Evolutionary conservation across 106 monocot species (phyloP), one percentile per base, ranked within the genome.

Genomic region (Ottelia alismoides): DNA sequence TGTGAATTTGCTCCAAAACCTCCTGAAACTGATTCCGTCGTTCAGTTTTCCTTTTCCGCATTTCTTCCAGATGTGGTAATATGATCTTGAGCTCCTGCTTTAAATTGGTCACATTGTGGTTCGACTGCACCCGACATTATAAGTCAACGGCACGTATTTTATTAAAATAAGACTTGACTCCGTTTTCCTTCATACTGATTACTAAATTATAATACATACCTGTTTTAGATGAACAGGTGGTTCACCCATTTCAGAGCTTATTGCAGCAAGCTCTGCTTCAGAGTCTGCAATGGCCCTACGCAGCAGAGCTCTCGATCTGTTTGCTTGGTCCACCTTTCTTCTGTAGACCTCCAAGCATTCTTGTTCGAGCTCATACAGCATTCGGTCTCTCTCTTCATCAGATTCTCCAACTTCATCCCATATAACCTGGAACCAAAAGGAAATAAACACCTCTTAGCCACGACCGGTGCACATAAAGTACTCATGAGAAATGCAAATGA

Each of bases 321-420:
- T 84, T 3, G 75, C 75, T 24, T 63, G 55, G 56, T 84, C 79
- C n/a, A 84, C 72, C 53, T 72, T 84, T 47, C 72, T 65, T 31
- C 69, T 63, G 30, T 79, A 79, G 16, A 76, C 84, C 20, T 84
- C 78, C 28, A 84, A 52, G 57, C 92, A 92, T 31, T 92, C 85
- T 45, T 73, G 68, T 67, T 91, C 85, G 31, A 91, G 28, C 59
- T 91, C 85, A 24, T 73, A 61, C 26, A 85, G 64, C 70, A 78
- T 70, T 60, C 53, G 78, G 48, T 84, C 91, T 51, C 78, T 85
- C 26, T 84, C 81, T 3, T 56, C 53, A 48, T 85, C 74, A 22
- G 75, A 55, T 62, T 91, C 90, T 22, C 90, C 90, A 51, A 84
- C 67, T 54, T 91, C 90, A 62, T 81, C 78, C 90, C 90, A 91